Percentiles rank a stretch among this genome's conserved stretches.
phyloP scores from a whole-genome alignment of 1,139 yeast species.

The Keqinozyma sinolaborantium region DNA sequence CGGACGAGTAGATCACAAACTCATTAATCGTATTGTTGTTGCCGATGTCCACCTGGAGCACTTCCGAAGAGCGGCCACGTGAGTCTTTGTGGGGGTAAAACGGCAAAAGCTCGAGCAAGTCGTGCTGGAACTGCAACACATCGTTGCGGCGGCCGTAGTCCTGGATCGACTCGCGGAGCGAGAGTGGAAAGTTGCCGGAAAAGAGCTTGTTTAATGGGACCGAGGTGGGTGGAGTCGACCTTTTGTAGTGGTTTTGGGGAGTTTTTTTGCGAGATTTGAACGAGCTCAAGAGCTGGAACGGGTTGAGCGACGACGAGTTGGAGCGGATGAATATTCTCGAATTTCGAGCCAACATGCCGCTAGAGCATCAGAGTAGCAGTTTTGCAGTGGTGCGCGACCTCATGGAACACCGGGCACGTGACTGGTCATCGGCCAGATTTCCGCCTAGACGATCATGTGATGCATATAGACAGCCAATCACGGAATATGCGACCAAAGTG shows the following conservation, averaged over 20 bases:
- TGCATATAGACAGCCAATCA: too few species aligned
- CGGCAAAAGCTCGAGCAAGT: slow-evolving; percentile 41
- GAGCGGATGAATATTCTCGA: too few species aligned
- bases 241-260: slow-evolving; percentile 26
- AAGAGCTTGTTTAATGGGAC: slow-evolving; percentile 53
- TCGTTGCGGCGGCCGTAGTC: slow-evolving; percentile 45
- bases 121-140: slow-evolving; percentile 49
- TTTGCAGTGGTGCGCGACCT: too few species aligned
- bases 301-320: background rate
- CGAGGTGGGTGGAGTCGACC: slow-evolving; percentile 63
- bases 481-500: too few species aligned
- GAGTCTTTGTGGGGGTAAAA: slow-evolving; percentile 33
- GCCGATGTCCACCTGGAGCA: slow-evolving; percentile 37
- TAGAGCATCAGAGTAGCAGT: too few species aligned
- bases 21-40: slow-evolving; percentile 55
- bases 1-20: slow-evolving; percentile 51
- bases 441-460: too few species aligned
- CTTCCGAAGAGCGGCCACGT: slow-evolving; percentile 27
- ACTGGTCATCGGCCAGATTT: too few species aligned
- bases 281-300: background rate
- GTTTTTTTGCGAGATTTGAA: background rate
- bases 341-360: too few species aligned
- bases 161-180: slow-evolving; percentile 44
- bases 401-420: too few species aligned
- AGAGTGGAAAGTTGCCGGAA: slow-evolving; percentile 55